Evolutionary conservation across 2,329 filamentous ascomycete genomes (phyloP).

Genomic region (Raffaelea albimanens): DNA sequence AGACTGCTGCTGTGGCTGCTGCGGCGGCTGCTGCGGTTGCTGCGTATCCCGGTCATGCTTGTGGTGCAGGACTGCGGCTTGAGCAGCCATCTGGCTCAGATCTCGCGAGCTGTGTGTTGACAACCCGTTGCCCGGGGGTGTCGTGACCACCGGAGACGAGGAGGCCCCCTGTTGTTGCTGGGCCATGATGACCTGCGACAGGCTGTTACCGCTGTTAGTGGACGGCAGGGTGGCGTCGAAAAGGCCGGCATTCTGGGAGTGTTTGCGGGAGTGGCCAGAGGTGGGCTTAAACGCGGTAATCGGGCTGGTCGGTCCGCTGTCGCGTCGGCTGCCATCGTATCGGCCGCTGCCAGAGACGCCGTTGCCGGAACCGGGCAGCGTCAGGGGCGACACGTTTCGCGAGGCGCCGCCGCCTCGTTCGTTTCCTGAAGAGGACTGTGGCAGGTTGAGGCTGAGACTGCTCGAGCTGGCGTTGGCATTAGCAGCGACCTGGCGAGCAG

Average conservation of each 20-base stretch:
- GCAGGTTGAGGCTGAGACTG: background rate
- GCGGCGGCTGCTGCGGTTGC: constrained; percentile 44
- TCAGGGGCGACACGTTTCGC: constrained; percentile 33
- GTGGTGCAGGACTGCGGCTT: constrained; percentile 64
- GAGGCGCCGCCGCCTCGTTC: constrained; percentile 14
- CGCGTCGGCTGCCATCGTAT: constrained; percentile 8
- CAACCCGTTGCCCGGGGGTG: constrained; percentile 13
- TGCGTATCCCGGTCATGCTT: constrained; percentile 25
- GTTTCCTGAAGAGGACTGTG: background rate
- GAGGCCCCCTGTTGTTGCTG: constrained; percentile 17
- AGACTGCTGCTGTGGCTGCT: constrained; percentile 37
- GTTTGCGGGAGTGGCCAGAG: constrained; percentile 47
- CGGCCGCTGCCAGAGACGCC: constrained; percentile 5
- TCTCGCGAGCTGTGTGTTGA: constrained; percentile 15
- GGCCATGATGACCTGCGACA: constrained; percentile 38
- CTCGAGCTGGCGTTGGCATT: background rate
- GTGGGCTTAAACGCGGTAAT: constrained; percentile 13
- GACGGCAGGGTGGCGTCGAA: constrained; percentile 67
- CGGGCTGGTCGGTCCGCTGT: constrained; percentile 18
- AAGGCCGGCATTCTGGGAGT: constrained; percentile 65
- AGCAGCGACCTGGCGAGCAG: constrained; percentile 6
- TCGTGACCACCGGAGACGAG: constrained; percentile 3
- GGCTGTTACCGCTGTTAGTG: constrained; percentile 41
- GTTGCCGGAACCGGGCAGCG: constrained; percentile 22
- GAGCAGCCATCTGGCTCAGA: constrained; percentile 65